Base-by-base conservation (phyloP, 1,139 yeast species). In the Meyerozyma athensensis region DNA sequence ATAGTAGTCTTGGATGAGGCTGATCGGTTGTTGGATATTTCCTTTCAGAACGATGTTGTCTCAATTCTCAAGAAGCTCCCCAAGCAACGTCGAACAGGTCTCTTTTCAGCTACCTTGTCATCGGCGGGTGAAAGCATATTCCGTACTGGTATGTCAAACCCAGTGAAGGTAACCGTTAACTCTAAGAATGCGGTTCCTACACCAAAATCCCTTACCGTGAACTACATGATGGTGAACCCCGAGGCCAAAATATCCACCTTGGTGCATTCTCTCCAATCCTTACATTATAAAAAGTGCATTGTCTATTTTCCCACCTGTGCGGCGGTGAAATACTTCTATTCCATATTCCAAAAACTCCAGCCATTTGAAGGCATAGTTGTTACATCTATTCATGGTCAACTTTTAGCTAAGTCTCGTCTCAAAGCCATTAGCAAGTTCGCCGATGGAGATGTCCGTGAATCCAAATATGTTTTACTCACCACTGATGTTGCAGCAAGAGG, bases 401-500 rank as follows among this genome's bases (percentile, higher is more conserved):
- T 89, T 26, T 75, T 79, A 7, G 79, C 95, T 1, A 77, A 75
- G 39, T 77, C 95, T 8, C 69, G 97, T 48, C 64, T 84, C 42
- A 84, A 77, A 54, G 84, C 96, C 0, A 63, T 89, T 33, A 68
- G 69, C 16, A 66, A 59, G 21, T 90, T 89, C 52, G 61, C 79
- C 1, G 69, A 69, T 5, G 68, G 68, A 5, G 73, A 66, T 36
- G 52, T 63, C 1, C 49, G 61, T 23, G 51, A 67, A 18, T 53
- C 59, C 4, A 80, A 78, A 45, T 68, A 80, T n/a, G 76, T 89
- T 0, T 59, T 90, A 17, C 65, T 90, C 63, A 81, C 92, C 4
- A 84, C 94, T 0, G 94, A 84, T 64, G 90, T 84, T 18, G 96
- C 97, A 2, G 96, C 96, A 0, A 72, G 97, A 58, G 97, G 97